Conservation (phyloP, 805 yeast genomes). For the Candida silvicultrix region DNA sequence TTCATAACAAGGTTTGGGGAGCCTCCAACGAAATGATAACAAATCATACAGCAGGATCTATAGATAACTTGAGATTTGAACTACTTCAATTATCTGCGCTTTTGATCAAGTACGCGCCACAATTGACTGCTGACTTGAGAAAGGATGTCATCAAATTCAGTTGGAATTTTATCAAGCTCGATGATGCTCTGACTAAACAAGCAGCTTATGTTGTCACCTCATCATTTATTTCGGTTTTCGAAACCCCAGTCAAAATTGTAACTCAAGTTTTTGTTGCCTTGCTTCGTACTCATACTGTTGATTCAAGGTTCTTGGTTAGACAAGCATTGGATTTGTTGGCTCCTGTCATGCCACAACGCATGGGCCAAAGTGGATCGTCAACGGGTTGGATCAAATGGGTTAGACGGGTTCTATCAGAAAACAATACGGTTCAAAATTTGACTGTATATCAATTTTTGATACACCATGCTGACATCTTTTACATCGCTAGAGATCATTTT, state of each 20-base stretch:
- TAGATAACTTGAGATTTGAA: conserved; percentile 72
- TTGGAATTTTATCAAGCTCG: conserved; percentile 89
- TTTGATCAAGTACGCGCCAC: conserved; percentile 63
- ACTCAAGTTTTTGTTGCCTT: conserved; percentile 90
- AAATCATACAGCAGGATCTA: conserved; percentile 54
- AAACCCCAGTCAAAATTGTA: conserved; percentile 82
- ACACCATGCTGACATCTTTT: conserved; percentile 79
- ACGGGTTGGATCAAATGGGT: conserved; percentile 90
- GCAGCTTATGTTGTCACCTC: conserved; percentile 89
- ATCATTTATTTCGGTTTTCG: conserved; percentile 79
- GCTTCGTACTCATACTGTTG: conserved; percentile 77
- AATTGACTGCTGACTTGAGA: conserved; percentile 48
- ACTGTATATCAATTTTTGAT: conserved; percentile 87
- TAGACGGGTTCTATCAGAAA: conserved; percentile 84
- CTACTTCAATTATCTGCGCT: conserved; percentile 76
- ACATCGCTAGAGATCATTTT: conserved; percentile 81
- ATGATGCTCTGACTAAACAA: conserved; percentile 83
- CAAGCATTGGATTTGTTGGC: conserved; percentile 87
- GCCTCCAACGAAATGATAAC: conserved; percentile 46
- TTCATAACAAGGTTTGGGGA: conserved; percentile 71
- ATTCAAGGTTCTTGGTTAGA: conserved; percentile 74
- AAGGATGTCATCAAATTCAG: conserved; percentile 89
- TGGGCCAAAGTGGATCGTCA: conserved; percentile 42
- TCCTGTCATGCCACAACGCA: conserved; percentile 71
- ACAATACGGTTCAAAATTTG: conserved; percentile 78